Base-by-base conservation (phyloP, 768 basidiomycete species). In the Lactarius tabidus region DNA sequence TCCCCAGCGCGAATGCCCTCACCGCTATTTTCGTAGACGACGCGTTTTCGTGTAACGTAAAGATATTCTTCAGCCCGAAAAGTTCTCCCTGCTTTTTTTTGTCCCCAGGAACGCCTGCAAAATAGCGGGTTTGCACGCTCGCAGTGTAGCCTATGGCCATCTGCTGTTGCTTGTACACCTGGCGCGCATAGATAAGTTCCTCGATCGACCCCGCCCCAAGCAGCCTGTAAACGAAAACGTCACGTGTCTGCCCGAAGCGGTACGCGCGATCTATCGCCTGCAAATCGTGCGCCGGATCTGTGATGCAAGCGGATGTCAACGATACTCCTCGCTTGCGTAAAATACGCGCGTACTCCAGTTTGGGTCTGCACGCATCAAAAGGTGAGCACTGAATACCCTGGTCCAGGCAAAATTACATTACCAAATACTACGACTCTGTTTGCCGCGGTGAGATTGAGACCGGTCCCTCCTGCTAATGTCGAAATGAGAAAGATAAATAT, bases 401-500 rank as follows among this genome's bases (percentile, higher is more conserved):
- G 23, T n/a, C 57, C 14, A 57, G 35, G 10, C 4, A 33, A 29
- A 45, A 41, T 18, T 18, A 36, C 60, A 70, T 67, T 51, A 88
- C 89, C 90, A 73, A 96, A 93, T 48, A 95, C 90, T 31, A 95
- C 90, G 26, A 97, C 96, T 76, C 91, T 95, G 73, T 98, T 98
- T 3, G 96, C 95, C 3, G 89, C 89, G 18, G 92, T 93, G 55
- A 97, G 76, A 72, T 95, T 97, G 53, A 97, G 77, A 2, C 95
- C 95, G 6, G 91, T 93, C 2, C 95, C 95, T 1, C 95, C 95
- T 3, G 94, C 93, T 59, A 93, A 79, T 0, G 93, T 97, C 6
- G 93, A 95, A 62, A 97, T 94, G 59, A 96, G 78, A 73, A 96
- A 93, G 48, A 95, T 76, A 72, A 87, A 94, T 51, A 91, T 75